Percentiles rank a stretch among this genome's conserved stretches.
Evolutionary conservation across 2,329 filamentous ascomycete species (phyloP).

Genomic region (Nannizzia gypsea): DNA sequence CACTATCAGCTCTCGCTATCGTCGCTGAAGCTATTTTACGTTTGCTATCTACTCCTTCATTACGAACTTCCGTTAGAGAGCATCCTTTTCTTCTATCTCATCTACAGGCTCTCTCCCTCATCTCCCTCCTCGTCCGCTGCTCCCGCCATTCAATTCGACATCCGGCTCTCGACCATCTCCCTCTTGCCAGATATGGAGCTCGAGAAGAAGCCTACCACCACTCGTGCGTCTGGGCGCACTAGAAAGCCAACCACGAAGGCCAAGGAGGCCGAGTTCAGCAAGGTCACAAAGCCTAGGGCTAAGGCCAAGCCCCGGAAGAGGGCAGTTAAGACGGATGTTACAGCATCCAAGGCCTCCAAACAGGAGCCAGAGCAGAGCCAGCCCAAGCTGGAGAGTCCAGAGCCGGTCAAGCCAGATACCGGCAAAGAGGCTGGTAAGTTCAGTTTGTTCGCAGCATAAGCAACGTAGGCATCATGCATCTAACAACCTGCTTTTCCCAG

Average conservation of each 20-base stretch:
- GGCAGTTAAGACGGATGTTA: not conserved
- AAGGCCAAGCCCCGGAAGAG: constrained; percentile 3
- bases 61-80: not conserved
- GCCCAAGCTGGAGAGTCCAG: constrained; percentile 11
- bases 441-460: no score
- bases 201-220: not conserved
- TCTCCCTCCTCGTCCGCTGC: no score
- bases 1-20: not conserved
- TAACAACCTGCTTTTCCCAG: not conserved
- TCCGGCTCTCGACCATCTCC: not conserved
- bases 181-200: not conserved
- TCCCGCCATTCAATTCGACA: not conserved
- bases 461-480: no score
- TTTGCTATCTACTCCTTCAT: not conserved
- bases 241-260: constrained; percentile 24
- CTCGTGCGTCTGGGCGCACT: constrained; percentile 19
- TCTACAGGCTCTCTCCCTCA: not conserved
- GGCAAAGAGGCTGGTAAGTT: not conserved
- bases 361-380: constrained; percentile 6
- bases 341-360: constrained; percentile 1
- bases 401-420: constrained; percentile 4
- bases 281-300: not conserved
- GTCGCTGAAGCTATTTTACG: not conserved
- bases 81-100: not conserved
- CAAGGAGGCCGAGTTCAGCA: constrained; percentile 18